Conservation (phyloP, 225 moss, liverwort and hornwort species). For the Bryum argenteum region DNA sequence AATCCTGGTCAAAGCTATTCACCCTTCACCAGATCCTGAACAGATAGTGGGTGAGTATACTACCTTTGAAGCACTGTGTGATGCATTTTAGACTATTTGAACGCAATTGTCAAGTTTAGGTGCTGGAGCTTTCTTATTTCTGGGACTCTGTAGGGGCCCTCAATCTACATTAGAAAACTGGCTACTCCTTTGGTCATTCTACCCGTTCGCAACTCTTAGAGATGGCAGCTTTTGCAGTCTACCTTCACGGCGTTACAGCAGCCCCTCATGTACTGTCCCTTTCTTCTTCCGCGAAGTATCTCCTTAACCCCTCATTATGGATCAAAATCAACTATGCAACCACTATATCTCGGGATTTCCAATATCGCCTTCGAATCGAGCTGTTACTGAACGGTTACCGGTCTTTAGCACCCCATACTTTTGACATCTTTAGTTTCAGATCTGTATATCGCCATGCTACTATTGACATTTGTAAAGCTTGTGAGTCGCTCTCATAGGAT, state of each 20-base stretch:
- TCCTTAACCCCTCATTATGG: background rate
- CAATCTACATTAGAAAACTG: constrained; percentile 11
- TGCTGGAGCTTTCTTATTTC: constrained; percentile 7
- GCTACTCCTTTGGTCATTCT: background rate
- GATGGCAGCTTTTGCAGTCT: constrained; percentile 10
- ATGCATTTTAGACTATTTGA: constrained; percentile 14
- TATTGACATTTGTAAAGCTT: background rate
- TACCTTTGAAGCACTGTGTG: constrained; percentile 5
- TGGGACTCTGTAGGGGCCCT: background rate
- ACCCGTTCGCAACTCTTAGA: constrained; percentile 7
- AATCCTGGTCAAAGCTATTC: constrained; percentile 56
- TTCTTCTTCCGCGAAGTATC: background rate
- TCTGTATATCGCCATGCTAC: constrained; percentile 7
- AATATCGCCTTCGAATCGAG: background rate
- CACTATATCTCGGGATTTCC: background rate
- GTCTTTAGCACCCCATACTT: background rate
- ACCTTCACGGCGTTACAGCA: constrained; percentile 1
- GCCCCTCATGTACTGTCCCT: background rate
- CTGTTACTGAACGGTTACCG: constrained; percentile 1
- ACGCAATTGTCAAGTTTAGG: background rate
- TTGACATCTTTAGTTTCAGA: constrained; percentile 15
- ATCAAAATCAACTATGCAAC: background rate
- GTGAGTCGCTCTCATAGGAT: constrained; percentile 12
- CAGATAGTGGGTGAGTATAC: constrained; percentile 47
- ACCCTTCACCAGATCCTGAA: constrained; percentile 46